phyloP scores from a whole-genome alignment of 169 alveolate genomes.

The Plasmodium gallinaceum region DNA sequence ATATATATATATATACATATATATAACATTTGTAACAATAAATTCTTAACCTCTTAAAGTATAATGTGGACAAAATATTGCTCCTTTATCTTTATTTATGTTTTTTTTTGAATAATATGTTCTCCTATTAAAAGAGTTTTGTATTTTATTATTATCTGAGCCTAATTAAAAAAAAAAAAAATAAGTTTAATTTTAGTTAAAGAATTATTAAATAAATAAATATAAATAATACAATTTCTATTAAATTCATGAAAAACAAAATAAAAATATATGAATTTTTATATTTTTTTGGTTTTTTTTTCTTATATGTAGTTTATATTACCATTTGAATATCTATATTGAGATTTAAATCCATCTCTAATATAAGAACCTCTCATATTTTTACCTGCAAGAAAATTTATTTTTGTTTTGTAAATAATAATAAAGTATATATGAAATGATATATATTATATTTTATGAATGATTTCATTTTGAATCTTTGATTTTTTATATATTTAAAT shows the following conservation, averaged over 20 bases:
- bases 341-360: slow-evolving; percentile 69
- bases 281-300: not conserved
- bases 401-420: too few species aligned
- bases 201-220: not conserved
- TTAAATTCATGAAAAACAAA: not conserved
- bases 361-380: slow-evolving; percentile 67
- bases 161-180: slow-evolving; percentile 3
- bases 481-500: too few species aligned
- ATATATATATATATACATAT: slow-evolving; percentile 10
- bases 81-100: slow-evolving; percentile 47
- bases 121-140: slow-evolving; percentile 31
- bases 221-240: not conserved
- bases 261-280: slow-evolving; percentile 1
- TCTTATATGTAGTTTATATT: slow-evolving; percentile 5
- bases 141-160: slow-evolving; percentile 60
- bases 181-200: slow-evolving; percentile 4
- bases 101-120: slow-evolving; percentile 36
- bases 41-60: slow-evolving; percentile 73
- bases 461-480: too few species aligned
- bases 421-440: too few species aligned
- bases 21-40: not conserved
- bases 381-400: slow-evolving; percentile 11
- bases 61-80: slow-evolving; percentile 72
- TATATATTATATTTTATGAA: too few species aligned
- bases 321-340: slow-evolving; percentile 74